Conservation (phyloP, 176 grass and related monocot species). For the Oropetium thomaeum region DNA sequence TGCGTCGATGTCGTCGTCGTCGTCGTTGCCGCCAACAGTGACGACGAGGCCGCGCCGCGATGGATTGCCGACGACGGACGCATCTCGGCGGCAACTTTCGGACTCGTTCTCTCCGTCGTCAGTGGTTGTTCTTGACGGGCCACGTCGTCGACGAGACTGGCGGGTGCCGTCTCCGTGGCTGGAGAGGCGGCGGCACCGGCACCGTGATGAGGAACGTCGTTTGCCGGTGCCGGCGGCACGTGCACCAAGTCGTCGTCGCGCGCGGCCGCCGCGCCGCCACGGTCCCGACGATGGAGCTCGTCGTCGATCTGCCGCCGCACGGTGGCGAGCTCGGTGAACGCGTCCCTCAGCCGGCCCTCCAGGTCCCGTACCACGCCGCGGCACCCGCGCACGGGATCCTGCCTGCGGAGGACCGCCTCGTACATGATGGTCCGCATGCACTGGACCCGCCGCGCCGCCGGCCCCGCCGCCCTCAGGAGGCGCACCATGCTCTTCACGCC, state of each 20-base stretch:
- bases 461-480: not conserved
- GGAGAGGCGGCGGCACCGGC: not conserved
- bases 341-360: not conserved
- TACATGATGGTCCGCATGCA: conserved; percentile 30
- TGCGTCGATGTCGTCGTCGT: no score
- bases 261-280: no score
- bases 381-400: conserved; percentile 29
- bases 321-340: conserved; percentile 9
- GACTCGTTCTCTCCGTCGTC: not conserved
- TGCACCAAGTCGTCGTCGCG: no score
- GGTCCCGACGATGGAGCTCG: no score
- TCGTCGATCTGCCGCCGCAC: not conserved
- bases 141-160: not conserved
- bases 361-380: not conserved
- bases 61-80: not conserved
- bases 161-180: not conserved
- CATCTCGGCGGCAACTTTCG: not conserved
- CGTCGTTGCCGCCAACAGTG: no score
- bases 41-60: no score
- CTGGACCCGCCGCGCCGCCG: not conserved
- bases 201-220: not conserved
- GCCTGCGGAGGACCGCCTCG: conserved; percentile 19
- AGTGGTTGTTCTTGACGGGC: not conserved
- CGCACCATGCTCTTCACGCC: conserved; percentile 34
- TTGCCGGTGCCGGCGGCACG: not conserved